These are phyloP conservation scores for Cladosporium sp. DNA, from an alignment of 2,329 filamentous ascomycete genomes.

Conservation along the genomic window DNA sequence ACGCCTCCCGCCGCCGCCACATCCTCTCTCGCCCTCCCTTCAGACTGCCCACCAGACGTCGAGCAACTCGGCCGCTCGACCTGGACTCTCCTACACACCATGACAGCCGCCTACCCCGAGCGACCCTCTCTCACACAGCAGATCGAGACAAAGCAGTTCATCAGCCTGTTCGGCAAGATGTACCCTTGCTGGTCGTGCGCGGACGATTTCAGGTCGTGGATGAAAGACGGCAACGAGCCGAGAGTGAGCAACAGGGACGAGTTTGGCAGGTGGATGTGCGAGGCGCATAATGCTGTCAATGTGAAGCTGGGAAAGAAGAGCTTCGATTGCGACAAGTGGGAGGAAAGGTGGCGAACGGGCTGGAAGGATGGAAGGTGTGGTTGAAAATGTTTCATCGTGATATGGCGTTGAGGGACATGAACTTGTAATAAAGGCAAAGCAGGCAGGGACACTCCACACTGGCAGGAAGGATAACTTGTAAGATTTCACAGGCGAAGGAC, in stretches of 20 bases:
- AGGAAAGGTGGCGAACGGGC: slow-evolving; percentile 91
- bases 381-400: slow-evolving; percentile 37
- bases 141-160: slow-evolving; percentile 72
- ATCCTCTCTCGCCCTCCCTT: slow-evolving; percentile 38
- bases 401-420: slow-evolving; percentile 7
- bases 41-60: slow-evolving; percentile 87
- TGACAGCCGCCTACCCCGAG: slow-evolving; percentile 82
- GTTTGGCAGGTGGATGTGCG: slow-evolving; percentile 80
- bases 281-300: slow-evolving; percentile 86
- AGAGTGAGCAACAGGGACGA: slow-evolving; percentile 60
- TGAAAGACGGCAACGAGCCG: slow-evolving; percentile 68
- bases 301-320: slow-evolving; percentile 82
- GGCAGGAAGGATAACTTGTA: background rate
- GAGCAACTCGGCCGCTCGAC: slow-evolving; percentile 81
- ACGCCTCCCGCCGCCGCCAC: slow-evolving; percentile 39
- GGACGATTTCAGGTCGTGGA: slow-evolving; percentile 83
- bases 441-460: background rate
- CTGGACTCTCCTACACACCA: slow-evolving; percentile 91
- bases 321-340: slow-evolving; percentile 89
- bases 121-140: slow-evolving; percentile 69
- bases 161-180: slow-evolving; percentile 76
- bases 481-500: background rate
- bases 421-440: background rate
- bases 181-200: slow-evolving; percentile 98
- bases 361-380: slow-evolving; percentile 72